These are phyloP conservation scores for Candida gigantensis DNA, from an alignment of 1,139 yeast genomes.

Conservation along the genomic window DNA sequence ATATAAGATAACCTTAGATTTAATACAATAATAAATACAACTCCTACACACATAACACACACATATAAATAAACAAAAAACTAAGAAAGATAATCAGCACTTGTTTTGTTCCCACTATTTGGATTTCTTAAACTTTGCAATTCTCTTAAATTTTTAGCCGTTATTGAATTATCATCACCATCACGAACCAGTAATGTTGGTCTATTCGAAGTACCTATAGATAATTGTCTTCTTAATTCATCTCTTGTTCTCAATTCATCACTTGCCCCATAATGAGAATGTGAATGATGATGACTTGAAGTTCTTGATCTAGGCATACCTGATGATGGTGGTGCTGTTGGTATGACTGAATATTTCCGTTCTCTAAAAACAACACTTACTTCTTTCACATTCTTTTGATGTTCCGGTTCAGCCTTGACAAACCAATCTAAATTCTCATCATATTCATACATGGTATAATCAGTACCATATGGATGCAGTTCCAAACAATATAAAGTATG, in stretches of 20 bases:
- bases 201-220: slow-evolving; percentile 16
- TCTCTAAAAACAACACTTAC: slow-evolving; percentile 68
- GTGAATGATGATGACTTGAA: neutral
- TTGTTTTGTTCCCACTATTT: no score
- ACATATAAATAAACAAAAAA: no score
- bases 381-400: slow-evolving; percentile 59
- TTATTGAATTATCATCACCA: slow-evolving; percentile 15
- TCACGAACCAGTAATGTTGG: slow-evolving; percentile 10
- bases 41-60: no score
- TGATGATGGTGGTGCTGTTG: slow-evolving; percentile 61
- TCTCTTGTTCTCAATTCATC: slow-evolving; percentile 4
- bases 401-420: slow-evolving; percentile 68
- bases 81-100: no score
- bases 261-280: no score
- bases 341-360: slow-evolving; percentile 69
- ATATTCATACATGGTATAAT: slow-evolving; percentile 85
- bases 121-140: slow-evolving; percentile 21
- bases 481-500: slow-evolving; percentile 89
- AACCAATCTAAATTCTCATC: slow-evolving; percentile 81
- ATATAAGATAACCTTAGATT: no score
- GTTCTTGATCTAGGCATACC: slow-evolving; percentile 1
- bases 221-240: slow-evolving; percentile 20
- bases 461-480: slow-evolving; percentile 93
- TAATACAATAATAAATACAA: no score
- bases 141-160: slow-evolving; percentile 18